Conservation (phyloP, 768 basidiomycete genomes). For the Kwoniella botswanensis region DNA sequence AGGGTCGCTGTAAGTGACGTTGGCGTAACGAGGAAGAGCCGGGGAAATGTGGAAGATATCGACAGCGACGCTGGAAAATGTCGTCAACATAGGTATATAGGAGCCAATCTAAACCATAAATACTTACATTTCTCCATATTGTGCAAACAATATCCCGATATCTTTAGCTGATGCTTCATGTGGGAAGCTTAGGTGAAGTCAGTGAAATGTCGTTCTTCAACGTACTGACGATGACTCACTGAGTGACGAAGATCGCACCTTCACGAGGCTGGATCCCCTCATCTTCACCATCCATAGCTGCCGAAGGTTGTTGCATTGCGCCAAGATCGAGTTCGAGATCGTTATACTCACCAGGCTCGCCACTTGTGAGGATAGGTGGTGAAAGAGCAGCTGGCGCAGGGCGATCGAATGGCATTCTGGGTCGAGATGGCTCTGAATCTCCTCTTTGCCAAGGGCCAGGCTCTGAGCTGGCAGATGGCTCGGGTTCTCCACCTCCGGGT, state of each 20-base stretch:
- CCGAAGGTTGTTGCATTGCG: slow-evolving; percentile 3
- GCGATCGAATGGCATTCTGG: slow-evolving; percentile 34
- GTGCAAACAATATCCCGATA: slow-evolving; percentile 55
- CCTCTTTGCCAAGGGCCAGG: slow-evolving; percentile 52
- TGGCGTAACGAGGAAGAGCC: slow-evolving; percentile 51
- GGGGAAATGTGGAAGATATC: slow-evolving; percentile 57
- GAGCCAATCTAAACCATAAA: neutral
- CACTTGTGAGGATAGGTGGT: slow-evolving; percentile 10
- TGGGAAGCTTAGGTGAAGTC: slow-evolving; percentile 43
- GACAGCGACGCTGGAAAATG: slow-evolving; percentile 42
- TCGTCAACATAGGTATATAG: slow-evolving; percentile 8
- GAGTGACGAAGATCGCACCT: slow-evolving; percentile 51
- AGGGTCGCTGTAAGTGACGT: slow-evolving; percentile 44
- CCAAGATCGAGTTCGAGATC: slow-evolving; percentile 24
- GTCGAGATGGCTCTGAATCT: slow-evolving; percentile 46
- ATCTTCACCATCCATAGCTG: slow-evolving; percentile 26
- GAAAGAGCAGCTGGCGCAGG: slow-evolving; percentile 32
- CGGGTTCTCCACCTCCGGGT: slow-evolving; percentile 42
- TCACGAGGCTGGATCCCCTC: slow-evolving; percentile 38
- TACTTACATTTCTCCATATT: slow-evolving; percentile 55
- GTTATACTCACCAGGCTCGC: neutral
- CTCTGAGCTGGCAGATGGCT: slow-evolving; percentile 41
- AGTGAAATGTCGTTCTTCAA: neutral
- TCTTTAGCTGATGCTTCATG: slow-evolving; percentile 50
- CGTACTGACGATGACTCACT: slow-evolving; percentile 30